Percentiles rank a stretch among this genome's conserved stretches.
Conservation (phyloP, 2,329 filamentous ascomycete species). For the Sporothrix pallida region DNA sequence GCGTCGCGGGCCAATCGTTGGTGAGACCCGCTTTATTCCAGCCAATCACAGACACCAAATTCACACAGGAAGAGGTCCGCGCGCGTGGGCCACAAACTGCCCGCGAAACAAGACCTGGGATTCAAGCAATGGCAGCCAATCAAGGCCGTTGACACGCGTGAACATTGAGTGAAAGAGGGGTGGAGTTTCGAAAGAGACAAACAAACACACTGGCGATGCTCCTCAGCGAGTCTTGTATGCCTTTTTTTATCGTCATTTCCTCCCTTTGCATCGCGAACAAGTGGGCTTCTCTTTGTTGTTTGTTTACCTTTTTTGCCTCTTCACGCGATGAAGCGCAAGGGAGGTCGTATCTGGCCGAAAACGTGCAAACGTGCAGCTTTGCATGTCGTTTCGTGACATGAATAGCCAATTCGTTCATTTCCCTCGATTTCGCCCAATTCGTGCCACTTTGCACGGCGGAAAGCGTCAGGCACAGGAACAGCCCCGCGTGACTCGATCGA, state of each 20-base stretch:
- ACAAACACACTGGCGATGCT: background rate
- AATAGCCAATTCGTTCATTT: background rate
- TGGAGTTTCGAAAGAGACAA: background rate
- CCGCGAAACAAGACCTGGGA: background rate
- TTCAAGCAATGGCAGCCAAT: constrained; percentile 11
- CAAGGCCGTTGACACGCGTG: constrained; percentile 29
- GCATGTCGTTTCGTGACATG: background rate
- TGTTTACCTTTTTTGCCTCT: constrained; percentile 30
- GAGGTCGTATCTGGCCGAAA: background rate
- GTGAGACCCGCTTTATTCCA: background rate
- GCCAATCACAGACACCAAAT: constrained; percentile 22
- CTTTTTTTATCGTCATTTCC: background rate
- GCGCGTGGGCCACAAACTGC: constrained; percentile 18
- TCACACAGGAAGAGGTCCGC: background rate
- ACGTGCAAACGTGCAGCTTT: too few relatives aligned
- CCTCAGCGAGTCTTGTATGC: background rate
- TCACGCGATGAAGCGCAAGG: constrained; percentile 19
- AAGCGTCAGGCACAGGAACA: constrained; percentile 21
- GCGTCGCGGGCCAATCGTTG: constrained; percentile 33
- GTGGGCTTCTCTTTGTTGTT: background rate
- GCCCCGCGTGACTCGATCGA: constrained; percentile 27
- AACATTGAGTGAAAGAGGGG: background rate
- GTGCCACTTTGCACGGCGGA: background rate
- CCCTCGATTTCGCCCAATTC: background rate
- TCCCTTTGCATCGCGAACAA: constrained; percentile 18